Percentiles rank a stretch among this genome's conserved stretches.
phyloP scores from a whole-genome alignment of 2,329 filamentous ascomycete genomes.

The Pyrenochaeta sp. region DNA sequence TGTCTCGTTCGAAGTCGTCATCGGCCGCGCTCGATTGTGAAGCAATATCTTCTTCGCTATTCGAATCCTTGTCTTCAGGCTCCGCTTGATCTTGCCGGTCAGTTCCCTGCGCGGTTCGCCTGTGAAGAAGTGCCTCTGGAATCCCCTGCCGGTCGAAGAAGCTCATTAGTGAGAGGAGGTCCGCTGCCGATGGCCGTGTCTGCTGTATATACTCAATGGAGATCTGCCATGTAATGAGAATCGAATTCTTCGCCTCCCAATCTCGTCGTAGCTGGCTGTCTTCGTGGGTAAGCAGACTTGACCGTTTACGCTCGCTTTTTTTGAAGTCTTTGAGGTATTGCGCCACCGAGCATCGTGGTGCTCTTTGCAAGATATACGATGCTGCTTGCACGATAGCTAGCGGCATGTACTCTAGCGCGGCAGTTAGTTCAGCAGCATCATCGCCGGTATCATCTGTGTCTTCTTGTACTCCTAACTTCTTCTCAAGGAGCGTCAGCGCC shows the following conservation, averaged over 20 bases:
- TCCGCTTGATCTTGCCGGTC: too few relatives aligned
- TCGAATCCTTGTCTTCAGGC: too few relatives aligned
- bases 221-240: conserved; percentile 14
- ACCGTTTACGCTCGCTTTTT: conserved; percentile 2
- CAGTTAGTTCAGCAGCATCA: conserved; percentile 7
- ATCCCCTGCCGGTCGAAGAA: conserved; percentile 55
- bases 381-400: conserved; percentile 48
- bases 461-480: conserved; percentile 8
- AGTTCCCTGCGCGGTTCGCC: not conserved
- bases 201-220: conserved; percentile 13
- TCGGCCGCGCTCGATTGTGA: too few relatives aligned
- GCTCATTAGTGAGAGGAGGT: not conserved
- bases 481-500: conserved; percentile 10
- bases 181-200: conserved; percentile 37
- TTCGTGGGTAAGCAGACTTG: conserved; percentile 14
- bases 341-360: conserved; percentile 17
- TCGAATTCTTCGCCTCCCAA: conserved; percentile 37
- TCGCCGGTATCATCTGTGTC: conserved; percentile 17
- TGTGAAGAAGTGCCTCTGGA: conserved; percentile 21
- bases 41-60: too few relatives aligned
- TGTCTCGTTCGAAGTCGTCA: not conserved
- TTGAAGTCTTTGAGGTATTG: conserved; percentile 53
- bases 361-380: conserved; percentile 37
- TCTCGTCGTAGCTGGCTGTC: conserved; percentile 39
- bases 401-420: conserved; percentile 43